A percentile compares a stretch with the other conserved stretches of the same genome.
These are phyloP conservation scores for Colletotrichum acutatum DNA, from an alignment of 2,329 filamentous ascomycete species.

Conservation along the genomic window DNA sequence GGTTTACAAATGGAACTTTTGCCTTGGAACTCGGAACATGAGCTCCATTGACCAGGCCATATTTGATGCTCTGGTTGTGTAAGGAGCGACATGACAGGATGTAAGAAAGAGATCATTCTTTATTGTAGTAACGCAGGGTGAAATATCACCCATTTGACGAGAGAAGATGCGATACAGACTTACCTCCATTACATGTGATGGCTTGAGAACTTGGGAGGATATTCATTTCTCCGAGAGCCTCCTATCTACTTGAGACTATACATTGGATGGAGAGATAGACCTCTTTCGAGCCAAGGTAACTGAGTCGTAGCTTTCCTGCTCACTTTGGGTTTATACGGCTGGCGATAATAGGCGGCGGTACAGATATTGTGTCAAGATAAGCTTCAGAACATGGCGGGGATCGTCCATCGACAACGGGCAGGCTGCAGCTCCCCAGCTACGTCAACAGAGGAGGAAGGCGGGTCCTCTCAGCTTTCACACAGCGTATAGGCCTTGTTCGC, in stretches of 20 bases:
- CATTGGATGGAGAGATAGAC: not conserved
- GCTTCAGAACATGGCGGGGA: not conserved
- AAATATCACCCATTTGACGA: not conserved
- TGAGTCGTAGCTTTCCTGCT: not conserved
- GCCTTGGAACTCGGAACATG: not conserved
- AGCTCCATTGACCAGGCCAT: not conserved
- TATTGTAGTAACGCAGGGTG: not conserved
- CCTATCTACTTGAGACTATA: not conserved
- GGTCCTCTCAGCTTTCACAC: conserved; percentile 12
- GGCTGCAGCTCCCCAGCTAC: not conserved
- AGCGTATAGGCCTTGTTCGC: not conserved
- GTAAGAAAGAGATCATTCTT: not conserved
- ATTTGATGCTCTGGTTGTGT: not conserved
- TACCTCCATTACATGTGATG: not conserved
- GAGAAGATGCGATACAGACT: not conserved
- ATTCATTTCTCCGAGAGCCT: not conserved
- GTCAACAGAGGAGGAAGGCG: not conserved
- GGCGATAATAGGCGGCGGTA: not conserved
- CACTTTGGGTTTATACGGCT: not conserved
- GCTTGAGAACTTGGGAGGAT: not conserved
- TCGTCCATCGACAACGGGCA: not conserved
- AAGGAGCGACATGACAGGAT: not conserved
- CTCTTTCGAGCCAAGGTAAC: not conserved
- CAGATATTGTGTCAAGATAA: conserved; percentile 5
- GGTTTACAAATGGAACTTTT: not conserved